Evolutionary conservation across 352 stramenopile genomes (phyloP).

Genomic region (Phytophthora pini): DNA sequence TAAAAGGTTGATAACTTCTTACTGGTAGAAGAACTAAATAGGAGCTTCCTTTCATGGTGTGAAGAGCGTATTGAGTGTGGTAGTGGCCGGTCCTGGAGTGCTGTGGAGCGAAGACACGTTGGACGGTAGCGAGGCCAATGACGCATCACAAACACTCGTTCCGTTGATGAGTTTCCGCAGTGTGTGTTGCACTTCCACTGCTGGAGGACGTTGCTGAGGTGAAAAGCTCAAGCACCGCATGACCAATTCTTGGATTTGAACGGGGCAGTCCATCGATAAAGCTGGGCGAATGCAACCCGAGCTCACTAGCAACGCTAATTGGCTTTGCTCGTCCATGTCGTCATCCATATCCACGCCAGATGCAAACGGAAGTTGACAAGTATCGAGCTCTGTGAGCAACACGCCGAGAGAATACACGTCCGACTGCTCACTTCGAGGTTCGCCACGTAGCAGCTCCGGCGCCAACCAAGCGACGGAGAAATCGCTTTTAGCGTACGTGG

Average conservation of each 20-base stretch:
- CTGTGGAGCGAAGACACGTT: conserved; percentile 38
- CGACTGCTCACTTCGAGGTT: conserved; percentile 35
- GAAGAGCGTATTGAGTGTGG: conserved; percentile 27
- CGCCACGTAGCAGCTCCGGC: conserved; percentile 54
- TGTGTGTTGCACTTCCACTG: conserved; percentile 46
- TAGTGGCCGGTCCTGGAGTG: conserved; percentile 19
- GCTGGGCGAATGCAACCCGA: conserved; percentile 53
- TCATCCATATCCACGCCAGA: conserved; percentile 51
- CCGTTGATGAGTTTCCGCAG: conserved; percentile 50
- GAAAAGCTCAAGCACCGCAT: conserved; percentile 57
- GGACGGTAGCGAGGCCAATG: conserved; percentile 32
- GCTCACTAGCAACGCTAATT: conserved; percentile 55
- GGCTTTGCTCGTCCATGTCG: conserved; percentile 43
- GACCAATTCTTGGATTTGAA: conserved; percentile 53
- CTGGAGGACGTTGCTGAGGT: conserved; percentile 40
- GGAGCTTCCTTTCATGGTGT: conserved; percentile 20
- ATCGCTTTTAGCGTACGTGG: conserved; percentile 18
- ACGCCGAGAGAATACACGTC: conserved; percentile 63
- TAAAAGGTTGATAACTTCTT: conserved; percentile 30
- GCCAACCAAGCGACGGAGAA: conserved; percentile 59
- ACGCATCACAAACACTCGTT: conserved; percentile 32
- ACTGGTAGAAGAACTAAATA: conserved; percentile 1
- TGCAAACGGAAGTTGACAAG: conserved; percentile 54
- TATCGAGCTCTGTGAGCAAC: conserved; percentile 66
- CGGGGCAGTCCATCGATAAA: conserved; percentile 51